Conservation (phyloP, 371 early-diverging fungal species). For the Apophysomyces trapeziformis region DNA sequence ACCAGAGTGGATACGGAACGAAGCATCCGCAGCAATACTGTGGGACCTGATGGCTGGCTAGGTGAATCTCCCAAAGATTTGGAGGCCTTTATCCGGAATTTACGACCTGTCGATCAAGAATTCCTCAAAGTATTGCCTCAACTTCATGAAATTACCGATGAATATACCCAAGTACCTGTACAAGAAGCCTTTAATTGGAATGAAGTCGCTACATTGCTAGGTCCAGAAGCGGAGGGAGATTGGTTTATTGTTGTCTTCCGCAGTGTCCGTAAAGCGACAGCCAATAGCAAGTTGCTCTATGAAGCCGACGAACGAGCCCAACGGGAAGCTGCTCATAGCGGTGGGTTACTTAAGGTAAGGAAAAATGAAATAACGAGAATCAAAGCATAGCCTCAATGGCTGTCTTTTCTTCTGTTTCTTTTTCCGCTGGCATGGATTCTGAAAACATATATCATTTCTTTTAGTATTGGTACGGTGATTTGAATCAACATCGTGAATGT, state of each 20-base stretch:
- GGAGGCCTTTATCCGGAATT: slow-evolving; percentile 11
- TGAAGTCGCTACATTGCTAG: slow-evolving; percentile 27
- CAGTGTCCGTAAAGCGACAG: slow-evolving; percentile 41
- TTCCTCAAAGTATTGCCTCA: slow-evolving; percentile 29
- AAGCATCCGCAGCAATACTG: slow-evolving; percentile 30
- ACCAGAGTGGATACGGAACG: slow-evolving; percentile 15
- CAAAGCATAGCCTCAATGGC: neutral
- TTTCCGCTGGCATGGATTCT: neutral
- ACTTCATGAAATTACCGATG: slow-evolving; percentile 29
- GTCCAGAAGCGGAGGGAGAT: slow-evolving; percentile 28
- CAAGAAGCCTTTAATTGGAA: slow-evolving; percentile 37
- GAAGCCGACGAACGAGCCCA: slow-evolving; percentile 52
- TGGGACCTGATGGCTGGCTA: slow-evolving; percentile 27
- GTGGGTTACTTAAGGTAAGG: slow-evolving; percentile 50
- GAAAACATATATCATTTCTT: neutral
- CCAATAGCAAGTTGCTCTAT: slow-evolving; percentile 39
- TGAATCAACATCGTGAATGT: slow-evolving; percentile 50
- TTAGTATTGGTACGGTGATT: slow-evolving; percentile 57
- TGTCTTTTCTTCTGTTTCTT: neutral
- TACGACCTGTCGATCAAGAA: slow-evolving; percentile 31
- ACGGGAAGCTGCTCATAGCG: slow-evolving; percentile 49
- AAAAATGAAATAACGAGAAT: neutral
- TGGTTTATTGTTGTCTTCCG: slow-evolving; percentile 57
- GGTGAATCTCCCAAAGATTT: slow-evolving; percentile 20
- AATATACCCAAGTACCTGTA: slow-evolving; percentile 28